Conservation (phyloP, 371 early-diverging fungal species). For the Mortierella sp. region DNA sequence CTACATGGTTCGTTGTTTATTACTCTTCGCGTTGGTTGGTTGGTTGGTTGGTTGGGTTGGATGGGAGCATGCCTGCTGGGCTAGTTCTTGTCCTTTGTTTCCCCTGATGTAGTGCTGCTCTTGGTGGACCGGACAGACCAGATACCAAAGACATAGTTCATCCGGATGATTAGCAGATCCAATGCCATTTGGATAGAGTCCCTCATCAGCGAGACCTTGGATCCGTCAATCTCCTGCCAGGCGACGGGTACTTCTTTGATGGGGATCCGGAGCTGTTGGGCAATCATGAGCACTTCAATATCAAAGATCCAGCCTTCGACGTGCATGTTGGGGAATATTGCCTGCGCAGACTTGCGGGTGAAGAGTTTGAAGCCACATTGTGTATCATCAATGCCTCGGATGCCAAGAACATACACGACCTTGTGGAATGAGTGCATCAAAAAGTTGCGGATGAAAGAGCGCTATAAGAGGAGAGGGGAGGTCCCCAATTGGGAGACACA, state of each 20-base stretch:
- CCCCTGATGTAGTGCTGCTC: neutral
- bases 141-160: slow-evolving; percentile 85
- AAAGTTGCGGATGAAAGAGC: slow-evolving; percentile 89
- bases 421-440: slow-evolving; percentile 94
- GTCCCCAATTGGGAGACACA: too few relatives aligned
- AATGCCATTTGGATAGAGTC: slow-evolving; percentile 92
- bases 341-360: slow-evolving; percentile 79
- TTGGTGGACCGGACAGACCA: slow-evolving; percentile 66
- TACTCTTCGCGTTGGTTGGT: too few relatives aligned
- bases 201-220: slow-evolving; percentile 86
- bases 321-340: slow-evolving; percentile 90
- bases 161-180: slow-evolving; percentile 87
- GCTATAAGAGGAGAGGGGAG: slow-evolving; percentile 57
- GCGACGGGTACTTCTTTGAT: slow-evolving; percentile 90
- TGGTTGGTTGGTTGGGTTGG: too few relatives aligned
- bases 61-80: too few relatives aligned
- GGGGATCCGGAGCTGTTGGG: slow-evolving; percentile 73
- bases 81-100: too few relatives aligned
- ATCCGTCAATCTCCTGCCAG: slow-evolving; percentile 97
- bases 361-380: slow-evolving; percentile 98
- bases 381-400: slow-evolving; percentile 89
- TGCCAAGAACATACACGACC: slow-evolving; percentile 83
- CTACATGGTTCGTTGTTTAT: too few relatives aligned
- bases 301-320: slow-evolving; percentile 97
- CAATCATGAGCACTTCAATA: slow-evolving; percentile 92